Percentiles rank a stretch among this genome's conserved stretches.
These are phyloP conservation scores for Diaporthe humulicola DNA, from an alignment of 2,329 filamentous ascomycete species.

Conservation along the genomic window DNA sequence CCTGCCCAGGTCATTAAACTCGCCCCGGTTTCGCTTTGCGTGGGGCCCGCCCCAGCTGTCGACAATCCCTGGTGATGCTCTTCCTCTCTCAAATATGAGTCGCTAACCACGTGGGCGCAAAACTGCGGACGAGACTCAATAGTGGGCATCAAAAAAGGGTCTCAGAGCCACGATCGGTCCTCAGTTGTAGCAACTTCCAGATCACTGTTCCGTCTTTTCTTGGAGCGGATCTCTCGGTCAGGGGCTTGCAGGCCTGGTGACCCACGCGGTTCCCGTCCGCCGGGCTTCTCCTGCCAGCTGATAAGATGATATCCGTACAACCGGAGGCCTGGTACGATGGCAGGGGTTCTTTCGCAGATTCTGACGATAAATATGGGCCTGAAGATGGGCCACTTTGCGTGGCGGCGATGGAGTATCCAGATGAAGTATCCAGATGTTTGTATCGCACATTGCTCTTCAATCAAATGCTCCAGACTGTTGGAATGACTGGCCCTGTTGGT, in stretches of 20 bases:
- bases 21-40: constrained; percentile 19
- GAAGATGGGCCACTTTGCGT: neutral
- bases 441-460: neutral
- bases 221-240: constrained; percentile 19
- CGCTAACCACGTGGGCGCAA: constrained; percentile 27
- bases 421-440: too few species aligned
- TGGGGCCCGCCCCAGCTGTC: constrained; percentile 10
- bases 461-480: neutral
- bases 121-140: constrained; percentile 19
- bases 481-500: neutral
- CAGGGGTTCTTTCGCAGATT: neutral
- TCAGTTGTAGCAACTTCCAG: neutral
- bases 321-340: neutral
- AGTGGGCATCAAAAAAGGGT: constrained; percentile 10
- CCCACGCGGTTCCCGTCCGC: neutral
- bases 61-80: constrained; percentile 16
- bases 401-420: neutral
- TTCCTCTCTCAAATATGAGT: neutral
- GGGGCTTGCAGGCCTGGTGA: constrained; percentile 25
- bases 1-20: constrained; percentile 19
- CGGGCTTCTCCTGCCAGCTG: constrained; percentile 8
- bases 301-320: neutral
- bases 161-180: constrained; percentile 1
- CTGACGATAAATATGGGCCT: constrained; percentile 5
- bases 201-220: constrained; percentile 11